Percentiles rank a stretch among this genome's conserved stretches.
phyloP scores from a whole-genome alignment of 2,329 filamentous ascomycete species.

The Metarhizium humberi region DNA sequence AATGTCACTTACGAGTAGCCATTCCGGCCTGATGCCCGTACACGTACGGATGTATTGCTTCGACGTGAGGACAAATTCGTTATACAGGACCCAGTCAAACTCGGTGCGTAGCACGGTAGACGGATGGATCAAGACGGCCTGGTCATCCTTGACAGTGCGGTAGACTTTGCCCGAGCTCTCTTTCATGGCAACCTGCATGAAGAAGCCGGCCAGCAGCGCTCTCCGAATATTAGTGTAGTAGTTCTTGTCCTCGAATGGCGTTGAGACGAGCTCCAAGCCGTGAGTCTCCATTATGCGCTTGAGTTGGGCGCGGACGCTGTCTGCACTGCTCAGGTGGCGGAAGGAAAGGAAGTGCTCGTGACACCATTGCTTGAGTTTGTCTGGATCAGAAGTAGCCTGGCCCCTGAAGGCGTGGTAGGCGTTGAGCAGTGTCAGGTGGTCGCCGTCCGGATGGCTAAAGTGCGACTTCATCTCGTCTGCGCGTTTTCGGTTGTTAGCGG shows the following conservation, averaged over 20 bases:
- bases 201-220: constrained; percentile 88
- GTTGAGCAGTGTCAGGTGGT: constrained; percentile 93
- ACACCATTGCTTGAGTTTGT: constrained; percentile 82
- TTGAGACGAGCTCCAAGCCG: constrained; percentile 77
- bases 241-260: constrained; percentile 86
- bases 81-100: constrained; percentile 95
- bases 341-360: constrained; percentile 92
- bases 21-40: constrained; percentile 85
- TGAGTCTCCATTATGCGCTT: constrained; percentile 95
- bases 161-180: constrained; percentile 85
- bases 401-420: constrained; percentile 97
- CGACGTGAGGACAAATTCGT: constrained; percentile 94
- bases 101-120: constrained; percentile 83
- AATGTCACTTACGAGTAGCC: constrained; percentile 63
- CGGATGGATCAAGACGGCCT: constrained; percentile 86
- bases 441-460: constrained; percentile 87
- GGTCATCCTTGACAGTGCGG: constrained; percentile 92
- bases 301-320: constrained; percentile 86
- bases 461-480: constrained; percentile 96
- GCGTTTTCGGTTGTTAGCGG: constrained; percentile 73
- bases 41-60: constrained; percentile 98
- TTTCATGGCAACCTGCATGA: constrained; percentile 98
- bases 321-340: constrained; percentile 81
- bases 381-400: constrained; percentile 45
- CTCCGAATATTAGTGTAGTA: constrained; percentile 97